A percentile compares a stretch with the other conserved stretches of the same genome.
These are phyloP conservation scores for Aurifilum marmelostoma DNA, from an alignment of 2,329 filamentous ascomycete genomes.

Conservation along the genomic window DNA sequence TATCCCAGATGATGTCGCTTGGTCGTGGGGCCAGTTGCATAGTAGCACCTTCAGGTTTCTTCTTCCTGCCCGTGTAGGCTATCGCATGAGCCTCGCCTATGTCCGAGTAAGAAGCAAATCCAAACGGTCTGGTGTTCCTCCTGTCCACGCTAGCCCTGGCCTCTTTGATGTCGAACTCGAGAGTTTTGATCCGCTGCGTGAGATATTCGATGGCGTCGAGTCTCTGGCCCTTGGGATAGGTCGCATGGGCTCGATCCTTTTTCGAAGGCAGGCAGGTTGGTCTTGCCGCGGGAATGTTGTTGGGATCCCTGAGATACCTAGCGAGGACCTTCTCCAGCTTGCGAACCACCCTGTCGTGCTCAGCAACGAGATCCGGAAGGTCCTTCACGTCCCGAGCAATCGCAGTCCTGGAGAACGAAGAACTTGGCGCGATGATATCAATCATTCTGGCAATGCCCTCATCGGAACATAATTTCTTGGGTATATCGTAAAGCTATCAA, in stretches of 20 bases:
- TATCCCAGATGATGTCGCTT: constrained; percentile 95
- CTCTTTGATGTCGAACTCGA: constrained; percentile 84
- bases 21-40: constrained; percentile 82
- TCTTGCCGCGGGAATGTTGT: constrained; percentile 73
- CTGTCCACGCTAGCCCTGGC: constrained; percentile 82
- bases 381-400: constrained; percentile 92
- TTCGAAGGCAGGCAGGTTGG: constrained; percentile 81
- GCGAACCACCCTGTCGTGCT: constrained; percentile 81
- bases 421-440: constrained; percentile 77
- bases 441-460: constrained; percentile 86
- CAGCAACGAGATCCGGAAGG: constrained; percentile 79
- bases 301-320: constrained; percentile 87
- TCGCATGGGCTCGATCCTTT: constrained; percentile 69
- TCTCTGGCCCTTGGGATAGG: constrained; percentile 70
- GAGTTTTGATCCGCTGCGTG: constrained; percentile 77
- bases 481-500: constrained; percentile 79
- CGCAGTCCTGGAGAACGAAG: constrained; percentile 76
- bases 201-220: constrained; percentile 95
- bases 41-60: constrained; percentile 77
- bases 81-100: constrained; percentile 88
- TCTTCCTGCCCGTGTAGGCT: constrained; percentile 78
- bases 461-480: constrained; percentile 74
- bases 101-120: constrained; percentile 90
- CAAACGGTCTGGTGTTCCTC: constrained; percentile 85
- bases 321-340: constrained; percentile 82